These are phyloP conservation scores for Boletus smithii DNA, from an alignment of 1,284 basidiomycete genomes.

Conservation along the genomic window DNA sequence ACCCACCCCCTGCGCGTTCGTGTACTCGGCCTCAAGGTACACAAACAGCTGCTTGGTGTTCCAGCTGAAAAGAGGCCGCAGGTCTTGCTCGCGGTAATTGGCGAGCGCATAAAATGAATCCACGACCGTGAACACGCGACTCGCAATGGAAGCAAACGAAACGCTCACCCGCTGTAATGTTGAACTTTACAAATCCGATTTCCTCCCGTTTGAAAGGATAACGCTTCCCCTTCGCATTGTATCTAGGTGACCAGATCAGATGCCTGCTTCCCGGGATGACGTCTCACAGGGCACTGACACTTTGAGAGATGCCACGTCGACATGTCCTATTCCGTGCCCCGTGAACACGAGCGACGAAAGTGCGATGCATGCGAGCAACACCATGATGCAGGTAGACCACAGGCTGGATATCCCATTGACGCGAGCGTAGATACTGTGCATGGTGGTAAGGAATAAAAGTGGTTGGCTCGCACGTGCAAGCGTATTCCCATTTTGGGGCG, in stretches of 20 bases:
- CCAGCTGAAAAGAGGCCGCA: slow-evolving; percentile 84
- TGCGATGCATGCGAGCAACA: slow-evolving; percentile 70
- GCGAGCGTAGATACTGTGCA: slow-evolving; percentile 69
- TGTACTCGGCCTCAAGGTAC: slow-evolving; percentile 79
- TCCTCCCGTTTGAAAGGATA: slow-evolving; percentile 62
- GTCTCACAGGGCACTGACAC: slow-evolving; percentile 48
- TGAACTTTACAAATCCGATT: slow-evolving; percentile 73
- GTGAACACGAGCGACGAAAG: slow-evolving; percentile 66
- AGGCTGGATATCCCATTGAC: slow-evolving; percentile 73
- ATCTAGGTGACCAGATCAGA: slow-evolving; percentile 37
- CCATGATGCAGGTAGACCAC: slow-evolving; percentile 76
- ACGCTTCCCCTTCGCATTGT: slow-evolving; percentile 52
- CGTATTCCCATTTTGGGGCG: slow-evolving; percentile 6
- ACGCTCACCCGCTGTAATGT: slow-evolving; percentile 66
- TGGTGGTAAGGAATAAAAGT: slow-evolving; percentile 27
- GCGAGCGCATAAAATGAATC: slow-evolving; percentile 24
- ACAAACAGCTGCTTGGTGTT: slow-evolving; percentile 93
- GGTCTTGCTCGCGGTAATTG: slow-evolving; percentile 49
- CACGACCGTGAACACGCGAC: slow-evolving; percentile 27
- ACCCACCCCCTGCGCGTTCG: slow-evolving; percentile 65
- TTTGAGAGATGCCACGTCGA: slow-evolving; percentile 62
- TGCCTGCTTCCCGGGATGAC: slow-evolving; percentile 6
- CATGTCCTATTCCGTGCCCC: slow-evolving; percentile 51
- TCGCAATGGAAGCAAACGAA: slow-evolving; percentile 22
- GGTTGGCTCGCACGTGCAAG: slow-evolving; percentile 7